Conservation (phyloP, 129 eudicot species). For the Rutidosis leptorrhynchoides region DNA sequence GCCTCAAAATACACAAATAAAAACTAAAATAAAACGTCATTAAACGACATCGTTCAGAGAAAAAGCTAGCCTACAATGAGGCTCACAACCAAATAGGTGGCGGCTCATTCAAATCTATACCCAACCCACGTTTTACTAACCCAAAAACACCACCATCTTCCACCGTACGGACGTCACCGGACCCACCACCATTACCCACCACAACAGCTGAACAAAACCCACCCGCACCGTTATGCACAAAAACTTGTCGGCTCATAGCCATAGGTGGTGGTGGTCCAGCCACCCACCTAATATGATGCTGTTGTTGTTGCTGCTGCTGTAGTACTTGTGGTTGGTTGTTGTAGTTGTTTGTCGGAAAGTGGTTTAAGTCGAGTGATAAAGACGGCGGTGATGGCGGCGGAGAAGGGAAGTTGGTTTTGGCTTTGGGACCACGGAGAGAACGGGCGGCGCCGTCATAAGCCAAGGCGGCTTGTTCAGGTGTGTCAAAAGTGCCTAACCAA, state of each 20-base stretch:
- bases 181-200: conserved; percentile 5
- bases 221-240: conserved; percentile 16
- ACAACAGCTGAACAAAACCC: conserved; percentile 15
- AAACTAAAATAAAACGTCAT: not conserved
- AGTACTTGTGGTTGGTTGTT: conserved; percentile 27
- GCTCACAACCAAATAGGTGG: conserved; percentile 72
- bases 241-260: conserved; percentile 30
- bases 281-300: conserved; percentile 34
- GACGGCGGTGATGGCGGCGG: conserved; percentile 46
- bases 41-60: conserved; percentile 23
- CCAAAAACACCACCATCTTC: conserved; percentile 33
- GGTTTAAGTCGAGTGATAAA: conserved; percentile 51
- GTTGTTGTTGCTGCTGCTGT: conserved; percentile 24
- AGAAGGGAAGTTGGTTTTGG: conserved; percentile 72
- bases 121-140: conserved; percentile 68
- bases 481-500: conserved; percentile 85
- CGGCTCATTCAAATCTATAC: conserved; percentile 80
- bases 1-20: conserved; percentile 22
- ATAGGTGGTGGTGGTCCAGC: conserved; percentile 33
- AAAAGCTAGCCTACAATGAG: conserved; percentile 1
- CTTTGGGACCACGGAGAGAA: conserved; percentile 76
- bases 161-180: conserved; percentile 19
- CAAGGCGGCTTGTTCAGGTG: conserved; percentile 89
- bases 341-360: conserved; percentile 41
- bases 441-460: conserved; percentile 98